phyloP scores from a whole-genome alignment of 192 early-diverging fungal genomes.

The Podila clonocystis region DNA sequence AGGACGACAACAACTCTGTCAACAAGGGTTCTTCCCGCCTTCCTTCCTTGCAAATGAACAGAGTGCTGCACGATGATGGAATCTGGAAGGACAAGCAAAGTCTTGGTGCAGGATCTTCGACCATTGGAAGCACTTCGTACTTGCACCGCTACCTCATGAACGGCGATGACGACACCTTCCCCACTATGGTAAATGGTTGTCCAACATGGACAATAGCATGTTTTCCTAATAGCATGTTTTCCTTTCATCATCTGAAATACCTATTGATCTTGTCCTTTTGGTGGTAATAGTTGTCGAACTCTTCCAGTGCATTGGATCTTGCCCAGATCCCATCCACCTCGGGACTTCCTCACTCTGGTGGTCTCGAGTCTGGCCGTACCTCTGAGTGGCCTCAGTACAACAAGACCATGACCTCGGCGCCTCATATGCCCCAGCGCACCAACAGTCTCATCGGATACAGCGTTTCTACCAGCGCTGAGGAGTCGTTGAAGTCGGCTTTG shows the following conservation, averaged over 20 bases:
- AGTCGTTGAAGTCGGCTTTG: slow-evolving; percentile 40
- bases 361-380: slow-evolving; percentile 58
- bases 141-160: slow-evolving; percentile 53
- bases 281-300: slow-evolving; percentile 50
- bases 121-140: slow-evolving; percentile 41
- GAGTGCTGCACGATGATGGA: slow-evolving; percentile 39
- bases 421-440: slow-evolving; percentile 41
- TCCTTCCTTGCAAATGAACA: slow-evolving; percentile 43
- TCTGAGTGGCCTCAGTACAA: slow-evolving; percentile 55
- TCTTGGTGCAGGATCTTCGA: slow-evolving; percentile 22
- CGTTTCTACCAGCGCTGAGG: slow-evolving; percentile 28
- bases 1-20: slow-evolving; percentile 52
- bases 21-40: slow-evolving; percentile 8
- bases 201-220: background rate
- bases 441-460: slow-evolving; percentile 47
- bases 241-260: background rate
- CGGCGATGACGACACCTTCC: slow-evolving; percentile 56
- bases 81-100: slow-evolving; percentile 49
- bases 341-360: slow-evolving; percentile 51
- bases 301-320: slow-evolving; percentile 55
- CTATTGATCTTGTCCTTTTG: background rate
- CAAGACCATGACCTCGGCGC: slow-evolving; percentile 33
- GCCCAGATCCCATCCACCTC: slow-evolving; percentile 49
- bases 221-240: background rate
- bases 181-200: slow-evolving; percentile 46